These are phyloP conservation scores for Candida methanosorbosa DNA, from an alignment of 805 yeast genomes.

Conservation along the genomic window DNA sequence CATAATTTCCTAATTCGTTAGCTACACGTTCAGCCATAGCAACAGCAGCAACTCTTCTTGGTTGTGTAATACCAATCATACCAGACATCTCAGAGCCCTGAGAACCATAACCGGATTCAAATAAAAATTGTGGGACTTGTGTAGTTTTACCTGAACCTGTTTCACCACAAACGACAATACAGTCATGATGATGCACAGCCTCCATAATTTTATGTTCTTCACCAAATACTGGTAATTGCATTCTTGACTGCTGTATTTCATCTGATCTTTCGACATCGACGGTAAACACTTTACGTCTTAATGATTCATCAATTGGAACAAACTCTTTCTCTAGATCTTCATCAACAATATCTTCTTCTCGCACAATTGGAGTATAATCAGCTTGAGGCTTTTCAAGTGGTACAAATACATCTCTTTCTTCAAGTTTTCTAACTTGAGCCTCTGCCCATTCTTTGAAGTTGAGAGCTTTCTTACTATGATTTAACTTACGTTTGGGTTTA, in stretches of 20 bases:
- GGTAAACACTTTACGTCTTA: constrained; percentile 52
- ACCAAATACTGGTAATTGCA: constrained; percentile 76
- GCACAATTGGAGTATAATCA: constrained; percentile 45
- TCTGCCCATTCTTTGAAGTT: constrained; percentile 89
- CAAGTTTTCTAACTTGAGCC: constrained; percentile 52
- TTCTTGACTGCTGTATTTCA: constrained; percentile 58
- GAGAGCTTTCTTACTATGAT: constrained; percentile 41
- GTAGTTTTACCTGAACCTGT: constrained; percentile 99
- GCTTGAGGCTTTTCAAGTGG: constrained; percentile 43
- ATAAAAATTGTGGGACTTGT: constrained; percentile 92
- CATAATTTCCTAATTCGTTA: constrained; percentile 67
- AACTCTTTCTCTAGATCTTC: constrained; percentile 56
- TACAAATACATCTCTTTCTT: constrained; percentile 44
- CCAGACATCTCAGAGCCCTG: constrained; percentile 63
- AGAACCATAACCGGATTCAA: constrained; percentile 84
- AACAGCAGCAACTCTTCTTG: constrained; percentile 89
- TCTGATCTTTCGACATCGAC: constrained; percentile 61
- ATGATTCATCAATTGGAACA: constrained; percentile 46
- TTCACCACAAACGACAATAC: constrained; percentile 90
- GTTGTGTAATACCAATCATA: constrained; percentile 94
- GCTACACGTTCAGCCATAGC: constrained; percentile 82
- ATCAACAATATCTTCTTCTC: constrained; percentile 66
- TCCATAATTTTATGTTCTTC: constrained; percentile 95
- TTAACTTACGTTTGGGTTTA: constrained; percentile 34
- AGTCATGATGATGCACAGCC: constrained; percentile 86